Evolutionary conservation across 169 alveolate genomes (phyloP).

Genomic region (Besnoitia besnoiti): DNA sequence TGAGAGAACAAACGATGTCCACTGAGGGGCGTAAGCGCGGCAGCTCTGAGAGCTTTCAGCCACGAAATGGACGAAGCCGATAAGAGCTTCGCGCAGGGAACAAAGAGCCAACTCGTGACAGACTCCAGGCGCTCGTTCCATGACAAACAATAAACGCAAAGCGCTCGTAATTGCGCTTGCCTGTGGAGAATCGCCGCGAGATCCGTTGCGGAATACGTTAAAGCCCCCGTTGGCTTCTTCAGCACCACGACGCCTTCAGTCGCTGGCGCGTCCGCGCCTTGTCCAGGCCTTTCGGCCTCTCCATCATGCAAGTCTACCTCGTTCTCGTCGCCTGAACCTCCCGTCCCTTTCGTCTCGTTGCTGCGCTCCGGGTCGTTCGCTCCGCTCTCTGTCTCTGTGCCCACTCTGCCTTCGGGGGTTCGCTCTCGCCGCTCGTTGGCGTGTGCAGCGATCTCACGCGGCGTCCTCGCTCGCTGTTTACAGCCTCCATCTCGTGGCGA

Average conservation of each 20-base stretch:
- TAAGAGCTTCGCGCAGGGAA: too few relatives aligned
- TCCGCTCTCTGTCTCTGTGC: neutral
- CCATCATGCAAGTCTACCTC: neutral
- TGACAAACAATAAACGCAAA: too few relatives aligned
- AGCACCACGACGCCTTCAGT: slow-evolving; percentile 91
- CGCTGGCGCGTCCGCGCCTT: too few relatives aligned
- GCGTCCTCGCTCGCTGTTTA: too few relatives aligned
- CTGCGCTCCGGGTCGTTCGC: neutral
- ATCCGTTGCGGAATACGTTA: slow-evolving; percentile 97
- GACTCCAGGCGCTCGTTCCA: too few relatives aligned
- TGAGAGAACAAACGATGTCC: too few relatives aligned
- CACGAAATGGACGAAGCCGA: too few relatives aligned
- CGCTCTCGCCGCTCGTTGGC: neutral
- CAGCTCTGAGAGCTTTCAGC: too few relatives aligned
- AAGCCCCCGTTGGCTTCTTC: slow-evolving; percentile 95
- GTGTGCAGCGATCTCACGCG: neutral
- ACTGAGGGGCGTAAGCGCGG: too few relatives aligned
- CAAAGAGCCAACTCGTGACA: too few relatives aligned
- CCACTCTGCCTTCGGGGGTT: neutral
- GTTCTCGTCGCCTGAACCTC: neutral
- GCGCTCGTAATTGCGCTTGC: too few relatives aligned
- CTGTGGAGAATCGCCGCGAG: slow-evolving; percentile 92
- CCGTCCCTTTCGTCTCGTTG: neutral
- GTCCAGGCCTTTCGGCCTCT: too few relatives aligned
- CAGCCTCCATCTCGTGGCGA: neutral